Conservation (phyloP, 2,329 filamentous ascomycete genomes). For the Waltergamsia citrina region DNA sequence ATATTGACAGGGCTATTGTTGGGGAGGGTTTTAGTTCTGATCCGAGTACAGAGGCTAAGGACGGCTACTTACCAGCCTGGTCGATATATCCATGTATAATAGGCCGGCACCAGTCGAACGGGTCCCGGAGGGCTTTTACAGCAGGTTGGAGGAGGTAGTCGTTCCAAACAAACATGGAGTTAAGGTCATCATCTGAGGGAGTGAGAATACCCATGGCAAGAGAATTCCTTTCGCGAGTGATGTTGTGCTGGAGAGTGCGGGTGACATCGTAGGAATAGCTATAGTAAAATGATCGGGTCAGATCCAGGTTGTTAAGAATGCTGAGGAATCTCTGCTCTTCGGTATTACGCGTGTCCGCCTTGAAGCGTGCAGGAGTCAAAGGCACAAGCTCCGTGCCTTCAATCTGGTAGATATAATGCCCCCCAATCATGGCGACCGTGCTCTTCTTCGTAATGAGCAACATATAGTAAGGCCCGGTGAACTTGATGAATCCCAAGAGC, state of each 20-base stretch:
- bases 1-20: constrained; percentile 59
- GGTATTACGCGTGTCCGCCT: constrained; percentile 67
- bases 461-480: constrained; percentile 97
- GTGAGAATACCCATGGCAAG: constrained; percentile 55
- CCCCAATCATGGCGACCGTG: constrained; percentile 91
- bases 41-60: not conserved
- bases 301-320: constrained; percentile 84
- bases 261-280: constrained; percentile 98
- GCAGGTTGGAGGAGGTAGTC: constrained; percentile 77
- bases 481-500: constrained; percentile 86
- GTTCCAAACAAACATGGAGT: constrained; percentile 99
- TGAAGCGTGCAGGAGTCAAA: constrained; percentile 66
- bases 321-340: constrained; percentile 84
- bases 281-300: constrained; percentile 92
- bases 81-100: constrained; percentile 96
- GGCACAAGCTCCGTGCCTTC: constrained; percentile 89
- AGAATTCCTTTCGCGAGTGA: constrained; percentile 67
- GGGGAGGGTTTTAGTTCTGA: constrained; percentile 5
- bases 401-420: constrained; percentile 92
- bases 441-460: constrained; percentile 91
- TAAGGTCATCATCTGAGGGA: constrained; percentile 56
- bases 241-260: constrained; percentile 83
- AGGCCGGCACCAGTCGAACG: constrained; percentile 92
- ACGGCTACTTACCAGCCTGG: constrained; percentile 50
- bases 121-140: constrained; percentile 58